Evolutionary conservation across 805 yeast genomes (phyloP).

Genomic region (Lachancea thermotolerans): DNA sequence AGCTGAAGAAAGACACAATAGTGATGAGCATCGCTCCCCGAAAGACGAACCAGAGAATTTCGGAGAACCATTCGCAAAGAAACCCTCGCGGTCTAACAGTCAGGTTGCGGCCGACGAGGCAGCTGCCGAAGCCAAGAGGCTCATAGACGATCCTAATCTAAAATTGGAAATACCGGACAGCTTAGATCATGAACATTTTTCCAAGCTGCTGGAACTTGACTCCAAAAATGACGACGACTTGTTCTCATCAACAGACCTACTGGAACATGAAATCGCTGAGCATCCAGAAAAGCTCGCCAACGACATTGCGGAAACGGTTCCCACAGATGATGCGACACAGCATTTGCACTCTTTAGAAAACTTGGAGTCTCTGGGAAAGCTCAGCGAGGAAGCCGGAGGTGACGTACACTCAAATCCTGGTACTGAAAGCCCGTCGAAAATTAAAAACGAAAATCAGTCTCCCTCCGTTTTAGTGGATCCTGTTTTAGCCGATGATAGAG

Average conservation of each 20-base stretch:
- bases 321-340: background rate
- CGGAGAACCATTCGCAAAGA: background rate
- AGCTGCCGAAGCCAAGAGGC: background rate
- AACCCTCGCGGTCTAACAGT: background rate
- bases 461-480: background rate
- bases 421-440: too few species aligned
- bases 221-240: slow-evolving; percentile 28
- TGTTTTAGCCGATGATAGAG: background rate
- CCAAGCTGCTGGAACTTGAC: slow-evolving; percentile 29
- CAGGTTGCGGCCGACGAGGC: background rate
- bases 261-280: slow-evolving; percentile 16
- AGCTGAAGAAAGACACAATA: background rate
- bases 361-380: background rate
- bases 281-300: slow-evolving; percentile 3
- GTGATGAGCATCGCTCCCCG: background rate
- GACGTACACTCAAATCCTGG: background rate
- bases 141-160: slow-evolving; percentile 12
- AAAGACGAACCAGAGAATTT: background rate
- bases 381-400: background rate
- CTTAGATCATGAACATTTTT: slow-evolving; percentile 26
- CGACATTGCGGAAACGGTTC: background rate
- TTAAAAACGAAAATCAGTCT: too few species aligned
- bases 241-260: slow-evolving; percentile 16
- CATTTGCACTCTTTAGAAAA: background rate
- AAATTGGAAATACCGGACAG: slow-evolving; percentile 22